Evolutionary conservation across 2,329 filamentous ascomycete species (phyloP), one percentile per base, ranked within the genome.

Genomic region (Zymoseptoria crescenta): DNA sequence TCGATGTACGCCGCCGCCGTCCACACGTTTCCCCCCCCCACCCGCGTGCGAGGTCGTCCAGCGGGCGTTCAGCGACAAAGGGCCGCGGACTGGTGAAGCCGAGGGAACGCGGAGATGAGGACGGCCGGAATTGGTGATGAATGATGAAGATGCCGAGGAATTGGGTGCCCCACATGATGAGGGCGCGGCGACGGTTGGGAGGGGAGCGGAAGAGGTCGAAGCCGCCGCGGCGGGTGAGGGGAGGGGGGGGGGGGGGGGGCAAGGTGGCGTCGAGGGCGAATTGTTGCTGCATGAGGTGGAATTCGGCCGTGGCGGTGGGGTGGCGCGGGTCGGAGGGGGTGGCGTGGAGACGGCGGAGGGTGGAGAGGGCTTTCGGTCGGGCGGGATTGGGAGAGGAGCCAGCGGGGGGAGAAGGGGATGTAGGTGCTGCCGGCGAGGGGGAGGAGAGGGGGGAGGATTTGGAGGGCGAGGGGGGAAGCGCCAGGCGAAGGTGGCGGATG

Each of bases 331-430:
- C 74, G 35, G 70, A 69, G 5, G 74, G 70, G 4, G 72, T 74
- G 20, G 71, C 70, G 64, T 81, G 78, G 16, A 82, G 70, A 0
- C 73, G 68, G 28, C 74, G 78, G 5, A 88, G 76, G 24, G 73
- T 69, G 1, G 60, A 35, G 2, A 69, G 56, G 16, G 71, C 71
- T 52, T 73, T n/a, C 69, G 19, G 66, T 50, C 9, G 55, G 54
- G 9, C 64, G 56, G 16, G 59, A 62, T 41, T 68, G 64, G 1
- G 63, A 61, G 28, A 70, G 56, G 1, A 69, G 62, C 64, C 64
- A 70, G 50, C 68, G 45, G 8, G 68, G 68, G 10, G 65, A 67
- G 51, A 69, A 68, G 3, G 68, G 68, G 8, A 80, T 69, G 64
- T 70, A 74, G 7, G 68, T 68, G 45, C 69, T 74, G 16, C 74